phyloP scores from a whole-genome alignment of 129 eudicot genomes.

The Flaveria ramosissima region DNA sequence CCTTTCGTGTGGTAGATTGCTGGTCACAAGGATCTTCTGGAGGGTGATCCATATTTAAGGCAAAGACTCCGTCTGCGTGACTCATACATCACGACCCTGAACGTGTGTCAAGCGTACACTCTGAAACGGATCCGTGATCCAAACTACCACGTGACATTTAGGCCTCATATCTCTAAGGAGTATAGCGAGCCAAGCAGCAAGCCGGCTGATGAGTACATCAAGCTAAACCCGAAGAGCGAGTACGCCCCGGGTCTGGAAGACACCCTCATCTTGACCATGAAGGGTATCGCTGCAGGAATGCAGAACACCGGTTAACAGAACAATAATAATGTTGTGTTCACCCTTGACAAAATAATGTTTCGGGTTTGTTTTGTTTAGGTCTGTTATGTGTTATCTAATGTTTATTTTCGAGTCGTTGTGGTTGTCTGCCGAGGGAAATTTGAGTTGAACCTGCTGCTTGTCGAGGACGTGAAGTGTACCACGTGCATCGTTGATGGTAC shows the following conservation, averaged over 20 bases:
- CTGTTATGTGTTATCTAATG: slow-evolving; percentile 6
- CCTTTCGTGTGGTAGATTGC: slow-evolving; percentile 64
- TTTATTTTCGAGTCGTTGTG: slow-evolving; percentile 33
- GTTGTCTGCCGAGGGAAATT: slow-evolving; percentile 18
- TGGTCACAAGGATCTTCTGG: slow-evolving; percentile 85
- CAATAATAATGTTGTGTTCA: background rate
- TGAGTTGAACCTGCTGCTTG: slow-evolving; percentile 23
- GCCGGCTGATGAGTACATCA: slow-evolving; percentile 67
- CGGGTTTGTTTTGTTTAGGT: background rate
- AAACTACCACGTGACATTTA: slow-evolving; percentile 57
- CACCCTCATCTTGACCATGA: slow-evolving; percentile 96
- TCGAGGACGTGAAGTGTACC: slow-evolving; percentile 12
- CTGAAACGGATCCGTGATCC: slow-evolving; percentile 93
- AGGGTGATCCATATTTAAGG: slow-evolving; percentile 88
- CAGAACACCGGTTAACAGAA: slow-evolving; percentile 81
- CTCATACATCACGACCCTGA: slow-evolving; percentile 84
- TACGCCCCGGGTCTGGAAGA: slow-evolving; percentile 99
- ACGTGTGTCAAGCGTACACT: slow-evolving; percentile 87
- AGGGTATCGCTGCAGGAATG: slow-evolving; percentile 99
- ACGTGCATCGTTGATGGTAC: slow-evolving; percentile 24
- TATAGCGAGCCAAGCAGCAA: slow-evolving; percentile 59
- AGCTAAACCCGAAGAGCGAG: slow-evolving; percentile 86
- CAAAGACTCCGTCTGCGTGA: slow-evolving; percentile 84
- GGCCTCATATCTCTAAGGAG: slow-evolving; percentile 87
- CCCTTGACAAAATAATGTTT: background rate